Evolutionary conservation across 116 monocot genomes (phyloP).

Genomic region (Iris pallida): DNA sequence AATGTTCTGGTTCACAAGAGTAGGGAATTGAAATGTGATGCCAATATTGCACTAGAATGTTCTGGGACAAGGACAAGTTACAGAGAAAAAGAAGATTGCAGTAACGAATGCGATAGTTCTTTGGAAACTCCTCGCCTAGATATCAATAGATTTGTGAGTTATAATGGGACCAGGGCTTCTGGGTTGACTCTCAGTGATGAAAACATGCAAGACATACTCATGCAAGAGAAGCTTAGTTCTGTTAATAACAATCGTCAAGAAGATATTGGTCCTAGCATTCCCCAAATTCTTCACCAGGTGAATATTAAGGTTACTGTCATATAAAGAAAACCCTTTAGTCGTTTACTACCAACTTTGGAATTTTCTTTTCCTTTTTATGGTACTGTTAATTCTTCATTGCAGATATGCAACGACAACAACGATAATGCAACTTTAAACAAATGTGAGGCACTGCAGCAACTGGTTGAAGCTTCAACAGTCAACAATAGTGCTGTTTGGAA

Average conservation of each 20-base stretch:
- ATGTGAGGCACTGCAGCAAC: conserved; percentile 60
- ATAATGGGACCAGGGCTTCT: conserved; percentile 35
- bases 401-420: conserved; percentile 68
- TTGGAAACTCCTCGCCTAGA: conserved; percentile 44
- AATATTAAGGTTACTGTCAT: neutral
- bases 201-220: conserved; percentile 22
- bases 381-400: conserved; percentile 4
- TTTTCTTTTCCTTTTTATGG: too few relatives aligned
- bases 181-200: conserved; percentile 30
- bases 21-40: conserved; percentile 28
- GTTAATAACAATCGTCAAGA: conserved; percentile 27
- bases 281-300: conserved; percentile 89
- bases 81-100: conserved; percentile 35
- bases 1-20: conserved; percentile 27
- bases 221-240: conserved; percentile 26
- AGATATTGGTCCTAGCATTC: conserved; percentile 65
- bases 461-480: conserved; percentile 59
- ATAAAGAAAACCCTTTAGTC: too few relatives aligned
- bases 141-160: conserved; percentile 31
- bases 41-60: conserved; percentile 23
- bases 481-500: conserved; percentile 83
- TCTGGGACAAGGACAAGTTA: conserved; percentile 27
- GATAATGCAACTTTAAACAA: conserved; percentile 45
- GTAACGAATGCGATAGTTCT: conserved; percentile 39
- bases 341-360: too few relatives aligned